Evolutionary conservation across 768 basidiomycete species (phyloP).

Genomic region (Tremella yokohamensis): DNA sequence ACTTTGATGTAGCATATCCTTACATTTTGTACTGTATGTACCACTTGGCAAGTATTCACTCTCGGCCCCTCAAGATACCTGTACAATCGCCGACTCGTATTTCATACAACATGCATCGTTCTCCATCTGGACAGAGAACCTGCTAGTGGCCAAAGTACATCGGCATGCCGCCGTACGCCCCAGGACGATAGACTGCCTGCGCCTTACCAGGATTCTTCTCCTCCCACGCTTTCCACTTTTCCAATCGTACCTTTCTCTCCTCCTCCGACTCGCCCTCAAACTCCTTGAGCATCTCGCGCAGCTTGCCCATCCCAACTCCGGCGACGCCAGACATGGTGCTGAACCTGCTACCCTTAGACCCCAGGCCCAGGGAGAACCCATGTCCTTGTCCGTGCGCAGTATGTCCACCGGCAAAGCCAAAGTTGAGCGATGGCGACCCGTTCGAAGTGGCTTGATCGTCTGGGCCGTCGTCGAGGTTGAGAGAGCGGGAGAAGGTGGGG

Average conservation of each 20-base stretch:
- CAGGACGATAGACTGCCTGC: neutral
- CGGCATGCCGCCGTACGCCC: neutral
- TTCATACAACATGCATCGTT: no score
- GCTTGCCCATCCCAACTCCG: conserved; percentile 45
- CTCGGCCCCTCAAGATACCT: no score
- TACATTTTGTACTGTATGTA: no score
- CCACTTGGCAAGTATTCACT: no score
- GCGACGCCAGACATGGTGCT: conserved; percentile 41
- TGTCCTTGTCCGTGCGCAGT: conserved; percentile 4
- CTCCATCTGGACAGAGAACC: no score
- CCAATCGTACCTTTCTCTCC: conserved; percentile 1
- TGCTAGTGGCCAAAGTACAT: no score
- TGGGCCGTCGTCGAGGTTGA: conserved; percentile 40
- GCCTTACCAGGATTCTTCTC: neutral
- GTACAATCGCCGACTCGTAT: no score
- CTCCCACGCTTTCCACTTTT: neutral
- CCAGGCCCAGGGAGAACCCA: conserved; percentile 6
- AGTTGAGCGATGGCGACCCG: neutral
- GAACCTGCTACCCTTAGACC: conserved; percentile 25
- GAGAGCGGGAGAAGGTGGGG: conserved; percentile 60
- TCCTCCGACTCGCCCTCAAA: conserved; percentile 39
- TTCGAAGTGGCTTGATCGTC: neutral
- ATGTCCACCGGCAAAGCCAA: conserved; percentile 1
- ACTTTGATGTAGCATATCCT: no score
- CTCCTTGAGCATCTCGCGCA: conserved; percentile 48